Evolutionary conservation across 2,329 filamentous ascomycete species (phyloP), one percentile per base, ranked within the genome.

Genomic region (Diplodia mutila): DNA sequence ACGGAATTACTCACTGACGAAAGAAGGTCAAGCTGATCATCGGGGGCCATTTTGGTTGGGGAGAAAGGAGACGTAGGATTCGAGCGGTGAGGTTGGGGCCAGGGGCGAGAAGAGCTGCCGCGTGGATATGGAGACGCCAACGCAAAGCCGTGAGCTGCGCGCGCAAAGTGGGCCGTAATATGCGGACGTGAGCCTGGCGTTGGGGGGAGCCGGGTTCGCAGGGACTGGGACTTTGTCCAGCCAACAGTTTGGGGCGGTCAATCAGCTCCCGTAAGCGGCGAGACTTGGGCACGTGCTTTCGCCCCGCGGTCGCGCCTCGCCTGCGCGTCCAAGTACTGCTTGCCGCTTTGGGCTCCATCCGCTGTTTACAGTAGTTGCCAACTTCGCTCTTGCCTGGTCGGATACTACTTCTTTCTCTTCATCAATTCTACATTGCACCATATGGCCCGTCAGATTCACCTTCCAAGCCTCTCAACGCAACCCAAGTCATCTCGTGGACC

Each of bases 21-120:
- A 14, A 63, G 42, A 21, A 63, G 23, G 27, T 63, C 59, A 7
- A 63, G 59, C 29, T 63, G 59, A 51, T 63, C 42, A 27, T 63
- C 59, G 21, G 59, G 29, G 59, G 42, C 46, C 59, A 63, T 63
- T 63, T 63, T 37, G 59, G 25, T 18, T 5, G 42, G 23, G 46
- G 46, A 39, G 12, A 37, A 14, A 12, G 34, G 34, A 12, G 34
- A 55, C 53, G 23, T n/a, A 61, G 39, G 52, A 34, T 21, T 52
- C 25, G 21, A 57, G 53, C 34, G 53, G 37, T 34, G n/a, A 37
- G 42, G 16, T 46, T 25, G 59, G 29, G 27, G 42, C 29, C n/a
- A n/a, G 59, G 59, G 46, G 59, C 27, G 39, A 51, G 46, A 37
- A 27, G 12, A 18, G 59, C 11, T 63, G 59, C 29, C 37, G 59